Conservation (phyloP, 2,329 filamentous ascomycete genomes). For the Ceratocystis cacaofunesta region DNA sequence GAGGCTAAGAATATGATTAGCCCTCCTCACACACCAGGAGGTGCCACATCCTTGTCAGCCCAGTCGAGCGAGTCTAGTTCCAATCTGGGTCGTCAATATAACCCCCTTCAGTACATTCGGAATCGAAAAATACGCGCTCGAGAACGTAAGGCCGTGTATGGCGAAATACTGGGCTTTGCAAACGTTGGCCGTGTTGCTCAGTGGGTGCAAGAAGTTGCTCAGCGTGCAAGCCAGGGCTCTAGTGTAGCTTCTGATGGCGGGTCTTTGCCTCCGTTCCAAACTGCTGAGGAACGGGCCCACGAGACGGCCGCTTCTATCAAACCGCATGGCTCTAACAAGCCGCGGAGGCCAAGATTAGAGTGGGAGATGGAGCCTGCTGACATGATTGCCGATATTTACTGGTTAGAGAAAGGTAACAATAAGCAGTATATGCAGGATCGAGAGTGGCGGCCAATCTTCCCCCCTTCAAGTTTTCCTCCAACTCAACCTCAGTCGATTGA, state of each 20-base stretch:
- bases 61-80: conserved; percentile 24
- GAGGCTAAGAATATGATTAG: conserved; percentile 5
- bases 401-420: conserved; percentile 72
- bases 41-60: conserved; percentile 13
- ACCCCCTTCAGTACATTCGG: conserved; percentile 81
- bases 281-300: conserved; percentile 31
- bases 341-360: conserved; percentile 60
- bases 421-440: conserved; percentile 70
- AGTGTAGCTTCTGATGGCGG: conserved; percentile 11
- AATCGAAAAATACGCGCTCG: conserved; percentile 75
- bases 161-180: conserved; percentile 60
- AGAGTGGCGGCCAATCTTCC: conserved; percentile 58
- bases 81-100: conserved; percentile 57
- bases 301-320: conserved; percentile 30
- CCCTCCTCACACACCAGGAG: conserved; percentile 28
- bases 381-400: conserved; percentile 76
- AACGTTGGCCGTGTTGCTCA: conserved; percentile 54
- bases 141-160: conserved; percentile 59
- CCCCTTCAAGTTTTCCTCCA: conserved; percentile 14
- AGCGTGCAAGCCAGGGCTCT: conserved; percentile 17
- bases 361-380: conserved; percentile 77
- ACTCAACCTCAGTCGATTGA: conserved; percentile 18
- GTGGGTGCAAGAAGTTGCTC: conserved; percentile 59
- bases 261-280: conserved; percentile 31
- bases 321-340: conserved; percentile 37